Conservation (phyloP, 2,329 filamentous ascomycete species). For the Fusarium sp. region DNA sequence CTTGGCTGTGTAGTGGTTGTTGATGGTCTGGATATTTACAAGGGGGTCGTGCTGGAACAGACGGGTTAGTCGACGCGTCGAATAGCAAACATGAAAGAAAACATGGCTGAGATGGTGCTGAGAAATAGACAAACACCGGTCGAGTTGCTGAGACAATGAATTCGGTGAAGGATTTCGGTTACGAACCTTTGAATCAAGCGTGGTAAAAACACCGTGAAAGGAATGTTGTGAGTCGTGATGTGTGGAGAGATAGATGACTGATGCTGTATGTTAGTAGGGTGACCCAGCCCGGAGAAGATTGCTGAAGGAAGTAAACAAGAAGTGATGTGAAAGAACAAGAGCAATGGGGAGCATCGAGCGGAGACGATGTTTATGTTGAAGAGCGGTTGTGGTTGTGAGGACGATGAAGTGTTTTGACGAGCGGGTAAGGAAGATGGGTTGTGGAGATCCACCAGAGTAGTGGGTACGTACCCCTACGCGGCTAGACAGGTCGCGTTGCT, state of each 20-base stretch:
- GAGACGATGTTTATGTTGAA: slow-evolving; percentile 55
- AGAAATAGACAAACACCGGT: slow-evolving; percentile 20
- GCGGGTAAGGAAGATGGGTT: slow-evolving; percentile 51
- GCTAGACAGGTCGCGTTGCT: slow-evolving; percentile 51
- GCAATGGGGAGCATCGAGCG: slow-evolving; percentile 45
- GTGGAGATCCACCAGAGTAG: slow-evolving; percentile 45
- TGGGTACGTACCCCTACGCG: slow-evolving; percentile 53
- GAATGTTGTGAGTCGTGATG: slow-evolving; percentile 53
- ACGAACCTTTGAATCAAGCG: slow-evolving; percentile 55
- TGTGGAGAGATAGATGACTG: slow-evolving; percentile 48
- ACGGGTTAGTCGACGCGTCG: slow-evolving; percentile 48
- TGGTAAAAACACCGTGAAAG: slow-evolving; percentile 54
- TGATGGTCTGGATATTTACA: slow-evolving; percentile 42
- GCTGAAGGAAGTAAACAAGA: slow-evolving; percentile 45
- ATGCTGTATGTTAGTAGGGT: slow-evolving; percentile 49
- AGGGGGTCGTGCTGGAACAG: slow-evolving; percentile 34
- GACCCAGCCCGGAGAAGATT: slow-evolving; percentile 37
- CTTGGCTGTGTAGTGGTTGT: slow-evolving; percentile 47
- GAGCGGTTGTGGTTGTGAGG: slow-evolving; percentile 51
- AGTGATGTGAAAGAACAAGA: slow-evolving; percentile 44
- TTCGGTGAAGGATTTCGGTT: slow-evolving; percentile 47
- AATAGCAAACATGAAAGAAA: slow-evolving; percentile 19
- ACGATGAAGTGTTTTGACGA: slow-evolving; percentile 56
- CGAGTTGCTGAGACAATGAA: slow-evolving; percentile 51
- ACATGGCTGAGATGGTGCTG: slow-evolving; percentile 21